Conservation (phyloP, 192 early-diverging fungal species). For the Diversispora epigaea region DNA sequence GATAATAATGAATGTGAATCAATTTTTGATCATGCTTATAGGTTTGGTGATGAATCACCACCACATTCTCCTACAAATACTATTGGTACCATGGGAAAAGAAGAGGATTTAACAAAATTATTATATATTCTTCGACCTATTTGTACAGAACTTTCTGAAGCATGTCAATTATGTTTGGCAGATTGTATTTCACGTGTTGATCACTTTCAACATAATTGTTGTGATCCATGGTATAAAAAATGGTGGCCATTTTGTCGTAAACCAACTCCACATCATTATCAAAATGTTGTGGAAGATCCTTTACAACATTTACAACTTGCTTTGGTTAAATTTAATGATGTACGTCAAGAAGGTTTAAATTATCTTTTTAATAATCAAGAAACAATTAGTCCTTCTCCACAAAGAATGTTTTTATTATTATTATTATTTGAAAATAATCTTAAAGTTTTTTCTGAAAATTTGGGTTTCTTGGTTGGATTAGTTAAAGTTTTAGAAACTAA, state of each 20-base stretch:
- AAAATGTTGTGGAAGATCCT: slow-evolving; percentile 21
- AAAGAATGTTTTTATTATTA: slow-evolving; percentile 4
- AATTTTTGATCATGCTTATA: background rate
- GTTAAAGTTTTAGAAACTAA: background rate
- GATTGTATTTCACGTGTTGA: slow-evolving; percentile 12
- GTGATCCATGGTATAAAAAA: background rate
- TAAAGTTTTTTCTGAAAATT: slow-evolving; percentile 1
- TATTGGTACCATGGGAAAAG: background rate
- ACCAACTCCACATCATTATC: background rate
- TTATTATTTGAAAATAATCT: slow-evolving; percentile 20
- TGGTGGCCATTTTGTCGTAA: slow-evolving; percentile 9
- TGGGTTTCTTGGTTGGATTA: slow-evolving; percentile 1
- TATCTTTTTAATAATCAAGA: background rate
- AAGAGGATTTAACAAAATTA: background rate
- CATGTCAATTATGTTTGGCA: slow-evolving; percentile 22
- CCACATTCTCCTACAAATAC: background rate
- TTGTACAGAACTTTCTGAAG: slow-evolving; percentile 16
- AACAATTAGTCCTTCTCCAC: slow-evolving; percentile 14
- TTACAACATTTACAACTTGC: background rate
- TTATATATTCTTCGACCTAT: slow-evolving; percentile 21
- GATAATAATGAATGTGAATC: background rate
- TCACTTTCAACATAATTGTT: slow-evolving; percentile 19
- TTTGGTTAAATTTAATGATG: slow-evolving; percentile 7
- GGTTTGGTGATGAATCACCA: background rate
- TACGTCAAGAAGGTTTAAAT: slow-evolving; percentile 1